Conservation (phyloP, 2,329 filamentous ascomycete genomes). For the Colletotrichum horii region DNA sequence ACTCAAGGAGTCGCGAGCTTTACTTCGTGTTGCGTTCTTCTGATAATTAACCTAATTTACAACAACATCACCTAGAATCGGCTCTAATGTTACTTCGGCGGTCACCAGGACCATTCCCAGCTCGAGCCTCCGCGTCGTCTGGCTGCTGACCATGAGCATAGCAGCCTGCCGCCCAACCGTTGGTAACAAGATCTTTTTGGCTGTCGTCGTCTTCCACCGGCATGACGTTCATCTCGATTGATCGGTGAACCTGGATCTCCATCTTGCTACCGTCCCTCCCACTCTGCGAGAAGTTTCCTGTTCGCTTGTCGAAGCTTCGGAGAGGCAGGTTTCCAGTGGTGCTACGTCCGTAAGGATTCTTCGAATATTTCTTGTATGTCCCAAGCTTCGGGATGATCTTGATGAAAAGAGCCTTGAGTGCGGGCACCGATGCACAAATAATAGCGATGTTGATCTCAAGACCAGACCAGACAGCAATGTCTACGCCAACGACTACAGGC, state of each 20-base stretch:
- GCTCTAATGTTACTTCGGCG: background rate
- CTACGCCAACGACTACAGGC: background rate
- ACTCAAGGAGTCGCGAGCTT: no score
- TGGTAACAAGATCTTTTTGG: background rate
- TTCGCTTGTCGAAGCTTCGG: background rate
- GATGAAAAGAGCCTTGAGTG: conserved; percentile 35
- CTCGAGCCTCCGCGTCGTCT: background rate
- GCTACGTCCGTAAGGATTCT: background rate
- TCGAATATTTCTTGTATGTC: background rate
- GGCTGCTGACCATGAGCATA: background rate
- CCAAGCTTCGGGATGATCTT: conserved; percentile 25
- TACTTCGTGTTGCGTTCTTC: background rate
- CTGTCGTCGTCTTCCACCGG: background rate
- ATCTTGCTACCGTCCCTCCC: background rate
- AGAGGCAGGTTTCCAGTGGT: background rate
- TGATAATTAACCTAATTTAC: background rate
- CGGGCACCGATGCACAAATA: conserved; percentile 36
- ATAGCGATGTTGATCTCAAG: conserved; percentile 39
- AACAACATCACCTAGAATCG: background rate
- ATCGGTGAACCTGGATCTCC: background rate
- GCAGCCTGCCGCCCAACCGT: background rate
- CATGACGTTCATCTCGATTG: background rate
- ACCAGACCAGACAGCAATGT: conserved; percentile 28
- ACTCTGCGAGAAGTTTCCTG: background rate
- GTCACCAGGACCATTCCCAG: background rate